phyloP scores from a whole-genome alignment of 805 yeast species.

The Lachancea sp. region DNA sequence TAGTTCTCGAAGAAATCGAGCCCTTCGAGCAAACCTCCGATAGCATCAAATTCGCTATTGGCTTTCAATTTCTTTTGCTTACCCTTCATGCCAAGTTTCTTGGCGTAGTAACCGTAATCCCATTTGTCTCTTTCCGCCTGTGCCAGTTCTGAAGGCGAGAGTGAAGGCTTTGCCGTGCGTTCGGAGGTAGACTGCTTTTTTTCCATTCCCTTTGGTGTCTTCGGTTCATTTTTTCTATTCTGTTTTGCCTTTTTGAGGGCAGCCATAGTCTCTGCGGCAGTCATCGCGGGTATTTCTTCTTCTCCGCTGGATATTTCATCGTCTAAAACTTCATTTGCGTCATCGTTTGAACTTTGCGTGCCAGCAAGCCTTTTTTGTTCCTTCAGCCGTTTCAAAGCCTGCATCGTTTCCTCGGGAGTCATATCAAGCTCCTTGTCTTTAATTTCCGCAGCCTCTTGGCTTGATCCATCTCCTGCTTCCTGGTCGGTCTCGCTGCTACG shows the following conservation, averaged over 20 bases:
- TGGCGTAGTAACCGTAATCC: constrained; percentile 78
- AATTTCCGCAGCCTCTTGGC: constrained; percentile 24
- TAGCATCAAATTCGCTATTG: constrained; percentile 60
- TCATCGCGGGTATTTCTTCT: constrained; percentile 30
- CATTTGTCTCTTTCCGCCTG: constrained; percentile 57
- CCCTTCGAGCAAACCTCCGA: constrained; percentile 81
- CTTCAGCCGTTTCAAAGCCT: constrained; percentile 31
- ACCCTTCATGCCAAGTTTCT: constrained; percentile 64
- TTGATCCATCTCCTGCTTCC: neutral
- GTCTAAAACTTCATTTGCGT: constrained; percentile 4
- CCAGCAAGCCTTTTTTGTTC: neutral
- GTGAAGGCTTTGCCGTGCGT: constrained; percentile 1
- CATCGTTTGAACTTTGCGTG: neutral
- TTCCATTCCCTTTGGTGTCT: too few relatives aligned
- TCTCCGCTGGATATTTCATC: constrained; percentile 7
- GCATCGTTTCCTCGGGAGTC: constrained; percentile 41
- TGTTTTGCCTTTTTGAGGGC: constrained; percentile 30
- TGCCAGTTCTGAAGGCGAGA: constrained; percentile 43
- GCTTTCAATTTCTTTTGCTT: constrained; percentile 42
- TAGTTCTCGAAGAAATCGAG: constrained; percentile 37
- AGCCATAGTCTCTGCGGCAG: constrained; percentile 41
- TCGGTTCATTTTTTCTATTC: constrained; percentile 17
- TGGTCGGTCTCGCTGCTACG: constrained; percentile 13
- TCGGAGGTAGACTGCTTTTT: constrained; percentile 13
- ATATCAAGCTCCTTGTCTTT: constrained; percentile 16